Conservation (phyloP, 2,329 filamentous ascomycete species). For the Colletotrichum cuscutae region DNA sequence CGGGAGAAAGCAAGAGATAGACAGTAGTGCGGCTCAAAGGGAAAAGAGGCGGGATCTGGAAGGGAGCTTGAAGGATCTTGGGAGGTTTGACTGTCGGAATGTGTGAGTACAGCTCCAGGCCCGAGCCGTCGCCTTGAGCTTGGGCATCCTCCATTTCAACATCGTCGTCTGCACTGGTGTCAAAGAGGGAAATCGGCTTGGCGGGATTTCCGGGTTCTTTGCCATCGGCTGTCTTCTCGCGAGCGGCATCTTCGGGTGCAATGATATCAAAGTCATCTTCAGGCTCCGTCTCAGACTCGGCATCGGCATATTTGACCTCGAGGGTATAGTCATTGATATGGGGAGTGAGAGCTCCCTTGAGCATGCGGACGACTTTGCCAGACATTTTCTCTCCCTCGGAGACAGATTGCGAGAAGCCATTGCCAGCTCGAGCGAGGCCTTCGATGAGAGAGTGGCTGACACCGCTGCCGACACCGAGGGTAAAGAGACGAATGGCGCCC, state of each 20-base stretch:
- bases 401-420: constrained; percentile 71
- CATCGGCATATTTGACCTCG: constrained; percentile 65
- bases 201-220: constrained; percentile 36
- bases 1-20: constrained; percentile 72
- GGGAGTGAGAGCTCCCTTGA: constrained; percentile 75
- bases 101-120: constrained; percentile 52
- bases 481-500: constrained; percentile 61
- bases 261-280: constrained; percentile 71
- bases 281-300: constrained; percentile 32
- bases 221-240: constrained; percentile 41
- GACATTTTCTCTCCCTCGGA: constrained; percentile 72
- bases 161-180: constrained; percentile 55
- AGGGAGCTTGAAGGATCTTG: constrained; percentile 71
- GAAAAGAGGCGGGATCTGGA: constrained; percentile 71
- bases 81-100: constrained; percentile 65
- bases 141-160: constrained; percentile 39
- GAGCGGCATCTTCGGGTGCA: constrained; percentile 59
- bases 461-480: constrained; percentile 62
- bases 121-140: constrained; percentile 36
- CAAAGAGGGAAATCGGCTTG: constrained; percentile 69
- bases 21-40: constrained; percentile 73
- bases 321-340: constrained; percentile 73
- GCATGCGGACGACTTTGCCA: constrained; percentile 76
- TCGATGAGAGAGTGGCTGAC: constrained; percentile 65
- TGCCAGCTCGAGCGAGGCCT: constrained; percentile 63